Base-by-base conservation (phyloP, 192 early-diverging fungal species). In the Jimgerdemannia flammicorona region DNA sequence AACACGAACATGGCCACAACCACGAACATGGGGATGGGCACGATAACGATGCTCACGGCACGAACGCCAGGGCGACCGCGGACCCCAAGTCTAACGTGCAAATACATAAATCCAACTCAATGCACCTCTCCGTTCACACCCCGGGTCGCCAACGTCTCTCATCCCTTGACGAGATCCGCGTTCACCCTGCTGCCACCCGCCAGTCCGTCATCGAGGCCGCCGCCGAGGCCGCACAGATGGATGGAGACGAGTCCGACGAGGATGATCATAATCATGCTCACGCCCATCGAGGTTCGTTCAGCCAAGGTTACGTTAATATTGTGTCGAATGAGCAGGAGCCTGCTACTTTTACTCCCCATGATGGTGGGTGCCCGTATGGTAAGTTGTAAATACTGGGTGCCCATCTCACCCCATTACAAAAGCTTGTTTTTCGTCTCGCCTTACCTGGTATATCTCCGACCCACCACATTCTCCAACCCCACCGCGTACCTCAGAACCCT, bases 1-100 rank as follows among this genome's bases (percentile, higher is more conserved):
- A 76, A 40, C 89, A 91, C 69, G 77, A 83, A 40, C 91, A 93
- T 66, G 70, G 78, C 18, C 84, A 89, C 43, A 73, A 76, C 17
- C 83, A 77, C 63, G 14, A 41, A 54, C 76, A 85, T 39, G 74
- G 74, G 20, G 66, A 20, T 29, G 64, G 29, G 29, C 29, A 29
- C 29, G 29, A 29, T 29, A 29, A 29, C 29, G 29, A 29, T 29
- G 29, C 29, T 29, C 29, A 73, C 39, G 10, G 39, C n/a, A 77
- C 63, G 44, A 1, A 4, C 39, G 17, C 29, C 20, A 40, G 3
- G 68, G 17, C 6, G 65, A 67, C 66, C 40, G 20, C n/a, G 9
- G 8, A 8, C 4, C 40, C 73, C 18, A 11, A 41, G 44, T 63
- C 72, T 18, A 7, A 18, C 3, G 20, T 68, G 3, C 3, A 3